Evolutionary conservation across 495 filamentous ascomycete species (phyloP), one percentile per base, ranked within the genome.

Genomic region (Penicillium fimorum): DNA sequence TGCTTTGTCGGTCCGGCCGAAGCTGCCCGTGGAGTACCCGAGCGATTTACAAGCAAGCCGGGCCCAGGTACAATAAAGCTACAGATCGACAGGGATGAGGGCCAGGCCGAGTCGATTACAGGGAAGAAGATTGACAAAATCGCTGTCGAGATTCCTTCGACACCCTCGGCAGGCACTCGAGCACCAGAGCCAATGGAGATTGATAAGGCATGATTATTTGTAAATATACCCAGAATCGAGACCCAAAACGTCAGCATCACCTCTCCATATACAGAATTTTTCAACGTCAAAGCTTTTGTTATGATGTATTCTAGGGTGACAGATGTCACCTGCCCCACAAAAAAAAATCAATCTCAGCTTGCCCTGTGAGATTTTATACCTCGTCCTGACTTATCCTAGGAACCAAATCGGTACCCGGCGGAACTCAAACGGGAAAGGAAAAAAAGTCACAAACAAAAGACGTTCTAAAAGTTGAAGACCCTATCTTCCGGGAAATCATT

Each of bases 1-100:
- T 87, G 87, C 41, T 96, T 89, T 70, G 83, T 91, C 7, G 90
- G 89, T 13, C 71, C 79, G 20, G 74, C 71, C 38, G 79, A 77
- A 17, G 76, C 73, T 53, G 87, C 84, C 3, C 72, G 69, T 9
- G 87, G 87, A 9, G 88, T 92, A 0, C 89, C 89, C 5, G 82
- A 79, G 33, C 70, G 88, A 40, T 92, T 91, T 67, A 45, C 84
- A 50, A 74, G 68, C 27, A 65, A 61, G 30, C 18, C 55, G 5
- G 40, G 49, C 33, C 44, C 37, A 29, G 53, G 43, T 1, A 54
- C 40, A n/a, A 30, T 53, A 9, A 46, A 13, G 30, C 20, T 18
- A 3, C 29, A 11, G 11, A 13, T 18, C 17, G 41, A 46, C 10
- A 32, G 18, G 29, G 27, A 20, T 38, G 42, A 41, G 12, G 49